Conservation (phyloP, 2,329 filamentous ascomycete species). For the Fusarium denticulatum region DNA sequence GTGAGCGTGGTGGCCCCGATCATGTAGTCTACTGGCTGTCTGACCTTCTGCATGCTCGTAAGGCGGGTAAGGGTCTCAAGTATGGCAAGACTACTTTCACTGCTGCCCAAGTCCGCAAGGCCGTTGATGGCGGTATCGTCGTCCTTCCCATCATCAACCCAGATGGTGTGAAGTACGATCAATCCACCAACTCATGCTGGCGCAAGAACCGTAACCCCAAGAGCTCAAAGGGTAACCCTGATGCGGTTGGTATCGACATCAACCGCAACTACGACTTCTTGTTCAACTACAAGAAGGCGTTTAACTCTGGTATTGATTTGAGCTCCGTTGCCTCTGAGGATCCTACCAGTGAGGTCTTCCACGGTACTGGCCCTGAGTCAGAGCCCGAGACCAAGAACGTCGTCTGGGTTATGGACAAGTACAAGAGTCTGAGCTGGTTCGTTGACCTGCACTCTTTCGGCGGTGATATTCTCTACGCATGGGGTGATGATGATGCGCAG, state of each 20-base stretch:
- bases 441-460: slow-evolving; percentile 67
- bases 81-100: slow-evolving; percentile 64
- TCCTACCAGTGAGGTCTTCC: slow-evolving; percentile 59
- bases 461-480: slow-evolving; percentile 63
- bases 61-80: slow-evolving; percentile 58
- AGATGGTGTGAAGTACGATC: slow-evolving; percentile 63
- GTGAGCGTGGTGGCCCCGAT: slow-evolving; percentile 67
- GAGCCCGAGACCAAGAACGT: slow-evolving; percentile 67
- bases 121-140: slow-evolving; percentile 63
- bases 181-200: slow-evolving; percentile 61
- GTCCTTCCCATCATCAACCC: slow-evolving; percentile 64
- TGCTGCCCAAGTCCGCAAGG: slow-evolving; percentile 60
- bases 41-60: slow-evolving; percentile 64
- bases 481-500: slow-evolving; percentile 67
- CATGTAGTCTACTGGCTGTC: slow-evolving; percentile 66
- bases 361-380: slow-evolving; percentile 61
- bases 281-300: slow-evolving; percentile 62
- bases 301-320: slow-evolving; percentile 51
- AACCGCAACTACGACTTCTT: slow-evolving; percentile 68
- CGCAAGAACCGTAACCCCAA: slow-evolving; percentile 64
- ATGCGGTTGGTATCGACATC: slow-evolving; percentile 59
- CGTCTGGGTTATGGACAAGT: slow-evolving; percentile 61
- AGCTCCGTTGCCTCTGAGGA: slow-evolving; percentile 49
- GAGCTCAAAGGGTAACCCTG: slow-evolving; percentile 46
- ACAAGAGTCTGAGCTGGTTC: slow-evolving; percentile 64